Evolutionary conservation across 2,329 filamentous ascomycete genomes (phyloP), one percentile per base, ranked within the genome.

Genomic region (Cordyceps cicadae): DNA sequence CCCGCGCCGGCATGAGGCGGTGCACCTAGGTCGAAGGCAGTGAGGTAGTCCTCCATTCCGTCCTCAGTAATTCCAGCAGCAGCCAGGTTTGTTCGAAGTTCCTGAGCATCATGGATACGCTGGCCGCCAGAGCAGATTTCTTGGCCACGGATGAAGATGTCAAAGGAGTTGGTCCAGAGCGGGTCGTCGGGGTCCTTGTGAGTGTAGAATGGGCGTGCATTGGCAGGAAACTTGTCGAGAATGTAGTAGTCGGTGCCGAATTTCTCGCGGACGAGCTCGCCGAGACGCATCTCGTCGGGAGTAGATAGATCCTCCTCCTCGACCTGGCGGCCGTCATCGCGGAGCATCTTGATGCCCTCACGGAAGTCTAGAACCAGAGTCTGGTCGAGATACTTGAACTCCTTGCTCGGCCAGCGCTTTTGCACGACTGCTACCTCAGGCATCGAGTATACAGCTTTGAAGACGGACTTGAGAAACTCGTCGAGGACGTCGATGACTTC

Each of bases 51-150:
- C 62, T 92, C 87, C 89, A 97, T 93, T 8, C 85, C 84, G n/a
- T 84, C 81, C 2, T 90, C 89, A 29, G 89, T 82, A 62, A 97
- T 87, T 62, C 90, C 90, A 53, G 84, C 81, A 53, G 83, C 82
- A 62, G 81, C 80, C 88, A 97, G 92, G 69, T 88, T 89, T 67
- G 87, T 81, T 50, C 87, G 82, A n/a, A 97, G 79, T 70, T 89
- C 82, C 5, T 80, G 76, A 0, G 89, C 82, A 63, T 94, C 87
- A 71, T 97, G 89, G 64, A 97, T 95, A 83, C 92, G 91, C 74
- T 97, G 92, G 8, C 92, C 92, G 67, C 92, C 92, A 1, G 90
- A 93, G 51, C 93, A 86, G 61, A 97, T 94, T 72, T 97, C 92
- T 70, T 97, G 92, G 0, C 92, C 92, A 34, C 92, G 88, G 49